phyloP scores from a whole-genome alignment of 208 protist genomes.

The Phytomonas francai region DNA sequence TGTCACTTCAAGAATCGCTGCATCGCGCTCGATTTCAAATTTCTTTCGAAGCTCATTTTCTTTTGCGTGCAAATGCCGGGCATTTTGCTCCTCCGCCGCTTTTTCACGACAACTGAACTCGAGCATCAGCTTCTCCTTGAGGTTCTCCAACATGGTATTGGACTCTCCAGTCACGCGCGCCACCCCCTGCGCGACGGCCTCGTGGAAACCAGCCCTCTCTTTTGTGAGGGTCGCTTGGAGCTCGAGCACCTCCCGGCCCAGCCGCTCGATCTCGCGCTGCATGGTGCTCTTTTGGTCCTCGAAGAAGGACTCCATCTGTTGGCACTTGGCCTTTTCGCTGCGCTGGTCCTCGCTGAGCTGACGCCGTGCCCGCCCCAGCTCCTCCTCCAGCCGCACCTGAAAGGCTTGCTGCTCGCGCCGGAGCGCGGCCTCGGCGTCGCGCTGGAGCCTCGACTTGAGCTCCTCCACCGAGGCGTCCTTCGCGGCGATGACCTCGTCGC shows the following conservation, averaged over 20 bases:
- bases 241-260: slow-evolving; percentile 54
- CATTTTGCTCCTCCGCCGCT: slow-evolving; percentile 33
- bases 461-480: slow-evolving; percentile 75
- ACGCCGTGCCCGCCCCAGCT: slow-evolving; percentile 46
- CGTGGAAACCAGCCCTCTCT: slow-evolving; percentile 65
- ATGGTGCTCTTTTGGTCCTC: slow-evolving; percentile 49
- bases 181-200: slow-evolving; percentile 62
- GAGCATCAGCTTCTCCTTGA: slow-evolving; percentile 63
- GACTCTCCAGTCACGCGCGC: slow-evolving; percentile 48
- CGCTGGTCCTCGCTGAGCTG: slow-evolving; percentile 59
- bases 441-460: slow-evolving; percentile 41
- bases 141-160: slow-evolving; percentile 33
- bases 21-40: slow-evolving; percentile 71
- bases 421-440: slow-evolving; percentile 48
- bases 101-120: slow-evolving; percentile 58
- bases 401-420: slow-evolving; percentile 49
- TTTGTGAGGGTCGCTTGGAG: slow-evolving; percentile 37
- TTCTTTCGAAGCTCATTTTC: slow-evolving; percentile 50
- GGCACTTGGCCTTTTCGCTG: slow-evolving; percentile 29
- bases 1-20: slow-evolving; percentile 55
- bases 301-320: slow-evolving; percentile 58
- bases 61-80: slow-evolving; percentile 32
- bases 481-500: slow-evolving; percentile 67
- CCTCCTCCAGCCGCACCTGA: slow-evolving; percentile 42
- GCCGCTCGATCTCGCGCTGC: slow-evolving; percentile 54